Evolutionary conservation across 1,139 yeast species (phyloP).

Genomic region (Barnettozyma hawaiiensis): DNA sequence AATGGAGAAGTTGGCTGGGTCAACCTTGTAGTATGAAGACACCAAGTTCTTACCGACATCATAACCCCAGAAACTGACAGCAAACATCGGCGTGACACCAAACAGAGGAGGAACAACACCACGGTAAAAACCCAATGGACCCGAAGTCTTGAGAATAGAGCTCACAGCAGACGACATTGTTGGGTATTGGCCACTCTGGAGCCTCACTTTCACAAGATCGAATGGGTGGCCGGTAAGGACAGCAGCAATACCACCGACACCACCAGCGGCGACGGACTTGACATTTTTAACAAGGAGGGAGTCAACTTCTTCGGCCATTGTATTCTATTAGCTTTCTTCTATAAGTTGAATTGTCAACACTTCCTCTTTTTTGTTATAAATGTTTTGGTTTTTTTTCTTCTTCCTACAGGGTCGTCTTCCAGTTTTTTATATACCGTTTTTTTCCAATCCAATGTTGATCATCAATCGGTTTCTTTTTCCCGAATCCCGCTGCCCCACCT

Average conservation of each 20-base stretch:
- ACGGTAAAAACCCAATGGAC: constrained; percentile 70
- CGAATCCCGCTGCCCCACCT: not conserved
- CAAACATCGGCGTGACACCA: constrained; percentile 98
- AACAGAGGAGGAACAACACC: constrained; percentile 86
- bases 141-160: constrained; percentile 65
- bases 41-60: constrained; percentile 85
- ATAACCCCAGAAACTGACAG: constrained; percentile 97
- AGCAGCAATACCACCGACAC: constrained; percentile 79
- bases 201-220: constrained; percentile 85
- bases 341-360: not conserved
- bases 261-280: constrained; percentile 88
- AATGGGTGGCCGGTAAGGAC: constrained; percentile 95
- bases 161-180: constrained; percentile 61
- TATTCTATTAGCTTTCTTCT: not conserved
- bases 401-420: too few relatives aligned
- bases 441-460: not conserved
- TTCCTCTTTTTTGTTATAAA: too few relatives aligned
- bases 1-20: constrained; percentile 48
- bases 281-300: constrained; percentile 38
- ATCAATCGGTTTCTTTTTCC: constrained; percentile 2
- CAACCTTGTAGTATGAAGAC: constrained; percentile 22
- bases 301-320: constrained; percentile 39
- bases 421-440: not conserved
- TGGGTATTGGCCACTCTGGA: constrained; percentile 57
- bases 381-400: not conserved